Conservation (phyloP, 192 early-diverging fungal genomes). For the Pilobolus umbonatus region DNA sequence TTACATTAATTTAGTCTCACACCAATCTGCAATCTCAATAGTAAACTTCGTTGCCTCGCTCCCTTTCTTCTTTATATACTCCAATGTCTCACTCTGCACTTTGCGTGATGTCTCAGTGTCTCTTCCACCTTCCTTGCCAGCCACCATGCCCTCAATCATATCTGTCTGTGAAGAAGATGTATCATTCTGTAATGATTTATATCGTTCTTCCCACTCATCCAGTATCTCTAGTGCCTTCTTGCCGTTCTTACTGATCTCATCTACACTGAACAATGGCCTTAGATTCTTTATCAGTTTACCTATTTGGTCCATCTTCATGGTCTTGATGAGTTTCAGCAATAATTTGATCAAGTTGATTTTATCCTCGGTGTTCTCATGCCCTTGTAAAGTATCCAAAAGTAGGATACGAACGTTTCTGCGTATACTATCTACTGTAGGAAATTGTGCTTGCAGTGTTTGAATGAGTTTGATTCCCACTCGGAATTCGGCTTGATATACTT, state of each 20-base stretch:
- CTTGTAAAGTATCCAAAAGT: conserved; percentile 57
- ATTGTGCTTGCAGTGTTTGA: conserved; percentile 51
- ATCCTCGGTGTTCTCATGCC: conserved; percentile 23
- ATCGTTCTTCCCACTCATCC: neutral
- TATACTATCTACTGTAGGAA: conserved; percentile 36
- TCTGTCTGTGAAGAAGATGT: no score
- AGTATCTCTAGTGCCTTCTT: neutral
- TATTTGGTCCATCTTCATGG: conserved; percentile 18
- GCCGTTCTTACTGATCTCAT: neutral
- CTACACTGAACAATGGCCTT: neutral
- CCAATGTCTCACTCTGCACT: conserved; percentile 35
- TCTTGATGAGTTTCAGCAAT: conserved; percentile 37
- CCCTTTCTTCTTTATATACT: conserved; percentile 33
- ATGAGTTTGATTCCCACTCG: conserved; percentile 56
- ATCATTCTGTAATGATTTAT: neutral
- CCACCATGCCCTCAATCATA: conserved; percentile 27
- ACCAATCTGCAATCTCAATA: conserved; percentile 36
- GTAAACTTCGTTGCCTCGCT: conserved; percentile 29
- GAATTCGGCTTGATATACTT: conserved; percentile 56
- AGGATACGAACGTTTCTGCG: conserved; percentile 60
- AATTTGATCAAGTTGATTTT: conserved; percentile 5
- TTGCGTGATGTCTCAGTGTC: conserved; percentile 41
- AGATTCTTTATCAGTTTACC: conserved; percentile 6
- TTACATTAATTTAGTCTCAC: conserved; percentile 43
- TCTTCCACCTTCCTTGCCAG: conserved; percentile 24